phyloP scores from a whole-genome alignment of 2,329 filamentous ascomycete species.

The Zasmidium angulare region DNA sequence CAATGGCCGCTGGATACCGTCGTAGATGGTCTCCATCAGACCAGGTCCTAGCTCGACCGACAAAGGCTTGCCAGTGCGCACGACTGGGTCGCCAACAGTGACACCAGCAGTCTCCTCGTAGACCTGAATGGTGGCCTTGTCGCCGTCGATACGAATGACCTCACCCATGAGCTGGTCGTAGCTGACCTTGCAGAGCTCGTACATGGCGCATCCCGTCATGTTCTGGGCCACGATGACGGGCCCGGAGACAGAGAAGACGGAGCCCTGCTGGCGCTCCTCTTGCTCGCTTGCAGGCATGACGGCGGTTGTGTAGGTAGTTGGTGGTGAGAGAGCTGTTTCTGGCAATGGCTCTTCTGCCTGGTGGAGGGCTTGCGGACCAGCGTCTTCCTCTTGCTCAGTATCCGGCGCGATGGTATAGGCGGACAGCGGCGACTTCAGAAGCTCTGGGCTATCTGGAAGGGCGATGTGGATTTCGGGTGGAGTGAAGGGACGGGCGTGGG shows the following conservation, averaged over 20 bases:
- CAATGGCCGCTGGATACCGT: conserved; percentile 95
- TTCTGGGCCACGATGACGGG: conserved; percentile 96
- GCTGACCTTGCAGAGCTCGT: conserved; percentile 94
- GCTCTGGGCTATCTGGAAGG: conserved; percentile 20
- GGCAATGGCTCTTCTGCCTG: conserved; percentile 15
- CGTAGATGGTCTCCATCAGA: conserved; percentile 98
- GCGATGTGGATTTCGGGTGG: conserved; percentile 19
- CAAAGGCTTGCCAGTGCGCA: conserved; percentile 87
- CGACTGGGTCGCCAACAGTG: conserved; percentile 90
- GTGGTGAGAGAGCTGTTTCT: conserved; percentile 12
- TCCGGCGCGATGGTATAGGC: conserved; percentile 8
- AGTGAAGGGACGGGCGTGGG: conserved; percentile 10
- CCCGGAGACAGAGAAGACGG: conserved; percentile 72
- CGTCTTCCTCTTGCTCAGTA: conserved; percentile 12
- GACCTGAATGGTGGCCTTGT: conserved; percentile 96
- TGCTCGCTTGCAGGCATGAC: conserved; percentile 29
- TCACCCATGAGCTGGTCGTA: conserved; percentile 91
- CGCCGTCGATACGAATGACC: conserved; percentile 94
- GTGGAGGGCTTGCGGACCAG: conserved; percentile 10
- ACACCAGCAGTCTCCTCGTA: conserved; percentile 99
- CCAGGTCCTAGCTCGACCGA: conserved; percentile 97
- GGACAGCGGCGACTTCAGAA: conserved; percentile 6
- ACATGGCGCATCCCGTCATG: conserved; percentile 99
- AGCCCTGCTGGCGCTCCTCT: conserved; percentile 59
- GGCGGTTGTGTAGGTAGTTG: conserved; percentile 10